These are phyloP conservation scores for Colletotrichum somersetense DNA, from an alignment of 2,329 filamentous ascomycete species.

Conservation along the genomic window DNA sequence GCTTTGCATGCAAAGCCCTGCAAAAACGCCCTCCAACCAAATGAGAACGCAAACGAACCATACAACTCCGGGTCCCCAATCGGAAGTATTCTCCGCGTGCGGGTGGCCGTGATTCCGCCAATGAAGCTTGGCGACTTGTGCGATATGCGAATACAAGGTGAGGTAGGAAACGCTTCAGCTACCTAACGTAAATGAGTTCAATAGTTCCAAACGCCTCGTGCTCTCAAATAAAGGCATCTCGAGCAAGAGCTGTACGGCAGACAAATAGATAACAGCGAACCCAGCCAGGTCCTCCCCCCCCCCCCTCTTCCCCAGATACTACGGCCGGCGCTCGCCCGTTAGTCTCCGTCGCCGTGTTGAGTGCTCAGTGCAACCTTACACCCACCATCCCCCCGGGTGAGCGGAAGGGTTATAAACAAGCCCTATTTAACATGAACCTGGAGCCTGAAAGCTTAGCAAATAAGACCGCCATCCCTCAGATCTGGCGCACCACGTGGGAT, in stretches of 20 bases:
- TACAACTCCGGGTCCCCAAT: conserved; percentile 15
- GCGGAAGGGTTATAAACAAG: conserved; percentile 2
- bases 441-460: background rate
- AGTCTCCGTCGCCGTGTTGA: conserved; percentile 16
- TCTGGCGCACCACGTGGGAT: conserved; percentile 11
- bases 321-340: conserved; percentile 3
- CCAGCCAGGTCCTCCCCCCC: background rate
- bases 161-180: no score
- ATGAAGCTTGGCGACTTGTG: conserved; percentile 2
- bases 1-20: background rate
- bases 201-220: background rate
- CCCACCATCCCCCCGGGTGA: conserved; percentile 24
- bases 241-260: background rate
- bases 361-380: conserved; percentile 6
- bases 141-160: background rate
- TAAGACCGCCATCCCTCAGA: background rate
- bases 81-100: conserved; percentile 20
- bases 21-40: background rate
- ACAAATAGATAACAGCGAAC: background rate
- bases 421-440: background rate
- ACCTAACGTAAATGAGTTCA: background rate
- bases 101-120: conserved; percentile 21
- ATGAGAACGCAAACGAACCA: background rate
- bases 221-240: background rate
- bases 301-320: background rate